Percentiles rank a stretch among this genome's conserved stretches.
Conservation (phyloP, 176 grass and related monocot species). For the Carex pumila region DNA sequence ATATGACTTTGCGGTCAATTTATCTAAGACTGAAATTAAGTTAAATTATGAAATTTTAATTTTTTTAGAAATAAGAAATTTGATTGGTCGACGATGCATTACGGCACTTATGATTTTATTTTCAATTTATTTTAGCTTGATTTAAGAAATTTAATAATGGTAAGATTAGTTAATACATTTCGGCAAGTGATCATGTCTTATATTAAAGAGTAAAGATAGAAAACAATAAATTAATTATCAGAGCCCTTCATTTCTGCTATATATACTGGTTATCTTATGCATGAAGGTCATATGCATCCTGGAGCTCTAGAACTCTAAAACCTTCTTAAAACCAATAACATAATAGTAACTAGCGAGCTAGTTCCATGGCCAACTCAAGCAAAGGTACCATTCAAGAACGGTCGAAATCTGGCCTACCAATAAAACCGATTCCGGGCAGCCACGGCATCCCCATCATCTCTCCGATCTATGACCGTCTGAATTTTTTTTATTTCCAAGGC, state of each 20-base stretch:
- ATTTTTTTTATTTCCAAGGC: slow-evolving; percentile 33
- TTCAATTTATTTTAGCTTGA: too few species aligned
- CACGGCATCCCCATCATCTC: slow-evolving; percentile 24
- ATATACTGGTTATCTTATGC: not conserved
- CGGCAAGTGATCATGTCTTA: too few species aligned
- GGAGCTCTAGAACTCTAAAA: not conserved
- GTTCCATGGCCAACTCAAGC: not conserved
- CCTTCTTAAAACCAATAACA: not conserved
- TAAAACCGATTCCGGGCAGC: slow-evolving; percentile 13
- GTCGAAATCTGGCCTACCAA: not conserved
- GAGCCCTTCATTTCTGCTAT: not conserved
- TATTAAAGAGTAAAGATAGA: too few species aligned
- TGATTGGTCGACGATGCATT: too few species aligned
- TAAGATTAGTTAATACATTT: too few species aligned
- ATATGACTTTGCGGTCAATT: too few species aligned
- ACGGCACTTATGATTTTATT: too few species aligned
- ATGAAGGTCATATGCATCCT: not conserved
- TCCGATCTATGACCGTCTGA: slow-evolving; percentile 19
- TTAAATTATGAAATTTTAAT: too few species aligned
- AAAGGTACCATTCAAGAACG: not conserved
- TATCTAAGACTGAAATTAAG: too few species aligned
- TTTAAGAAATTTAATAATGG: too few species aligned
- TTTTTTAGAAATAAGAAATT: too few species aligned
- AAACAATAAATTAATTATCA: too few species aligned
- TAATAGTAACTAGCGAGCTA: not conserved